Percentiles rank a stretch among this genome's conserved stretches.
phyloP scores from a whole-genome alignment of 768 basidiomycete genomes.

The Russula abietina region DNA sequence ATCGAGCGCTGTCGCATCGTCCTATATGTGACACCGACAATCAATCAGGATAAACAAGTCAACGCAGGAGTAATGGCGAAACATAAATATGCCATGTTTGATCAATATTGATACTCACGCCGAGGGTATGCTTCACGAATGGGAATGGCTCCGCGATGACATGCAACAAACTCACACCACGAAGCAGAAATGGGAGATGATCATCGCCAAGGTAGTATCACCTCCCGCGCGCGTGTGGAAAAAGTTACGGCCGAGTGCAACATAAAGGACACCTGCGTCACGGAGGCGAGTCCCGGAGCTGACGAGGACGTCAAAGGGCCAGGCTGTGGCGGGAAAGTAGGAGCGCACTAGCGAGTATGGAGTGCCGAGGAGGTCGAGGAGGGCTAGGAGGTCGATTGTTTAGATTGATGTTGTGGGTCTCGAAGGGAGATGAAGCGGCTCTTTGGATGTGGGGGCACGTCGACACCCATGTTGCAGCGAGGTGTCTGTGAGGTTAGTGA shows the following conservation, averaged over 20 bases:
- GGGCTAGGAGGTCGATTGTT: slow-evolving; percentile 78
- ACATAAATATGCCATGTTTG: too few species aligned
- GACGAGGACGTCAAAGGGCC: slow-evolving; percentile 79
- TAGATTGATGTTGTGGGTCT: slow-evolving; percentile 56
- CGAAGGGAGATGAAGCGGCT: slow-evolving; percentile 45
- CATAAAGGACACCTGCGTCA: slow-evolving; percentile 51
- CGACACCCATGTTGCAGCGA: slow-evolving; percentile 78
- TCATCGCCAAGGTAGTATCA: slow-evolving; percentile 65
- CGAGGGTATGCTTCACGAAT: too few species aligned
- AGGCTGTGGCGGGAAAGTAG: slow-evolving; percentile 82
- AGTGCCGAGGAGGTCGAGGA: slow-evolving; percentile 90
- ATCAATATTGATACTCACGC: slow-evolving; percentile 67
- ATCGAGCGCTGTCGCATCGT: too few species aligned
- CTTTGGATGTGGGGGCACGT: slow-evolving; percentile 56
- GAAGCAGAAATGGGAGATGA: slow-evolving; percentile 86
- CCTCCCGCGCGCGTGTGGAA: slow-evolving; percentile 48
- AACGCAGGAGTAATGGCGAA: neutral
- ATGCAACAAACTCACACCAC: too few species aligned
- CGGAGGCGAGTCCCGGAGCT: slow-evolving; percentile 66
- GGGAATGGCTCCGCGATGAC: too few species aligned
- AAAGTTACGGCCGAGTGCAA: slow-evolving; percentile 44
- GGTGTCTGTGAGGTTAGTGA: slow-evolving; percentile 52
- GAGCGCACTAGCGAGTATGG: slow-evolving; percentile 67
- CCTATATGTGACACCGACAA: slow-evolving; percentile 38
- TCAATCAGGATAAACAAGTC: neutral